Percentiles rank a stretch among this genome's conserved stretches.
Evolutionary conservation across 129 eudicot genomes (phyloP).

Genomic region (Calendula officinalis): DNA sequence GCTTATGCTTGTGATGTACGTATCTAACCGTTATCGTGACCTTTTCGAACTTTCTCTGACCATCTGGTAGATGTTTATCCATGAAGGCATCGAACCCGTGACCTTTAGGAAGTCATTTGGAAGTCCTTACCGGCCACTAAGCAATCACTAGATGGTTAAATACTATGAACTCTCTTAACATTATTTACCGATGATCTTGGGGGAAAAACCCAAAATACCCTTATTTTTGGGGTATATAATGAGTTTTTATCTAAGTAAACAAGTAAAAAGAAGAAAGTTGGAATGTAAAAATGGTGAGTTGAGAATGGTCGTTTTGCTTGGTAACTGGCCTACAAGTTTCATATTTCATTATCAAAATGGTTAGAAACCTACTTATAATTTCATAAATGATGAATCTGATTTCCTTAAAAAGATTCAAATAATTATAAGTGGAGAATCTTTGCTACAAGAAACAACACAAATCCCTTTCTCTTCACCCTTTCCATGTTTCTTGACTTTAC

Average conservation of each 20-base stretch:
- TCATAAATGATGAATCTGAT: constrained; percentile 23
- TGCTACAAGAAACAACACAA: constrained; percentile 33
- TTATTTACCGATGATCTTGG: neutral
- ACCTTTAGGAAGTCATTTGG: too few species aligned
- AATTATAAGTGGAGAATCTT: constrained; percentile 40
- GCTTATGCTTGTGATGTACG: too few species aligned
- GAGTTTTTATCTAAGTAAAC: neutral
- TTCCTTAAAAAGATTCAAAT: constrained; percentile 28
- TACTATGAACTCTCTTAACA: neutral
- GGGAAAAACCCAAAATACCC: neutral
- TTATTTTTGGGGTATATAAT: too few species aligned
- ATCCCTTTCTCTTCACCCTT: constrained; percentile 30
- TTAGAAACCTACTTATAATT: constrained; percentile 4
- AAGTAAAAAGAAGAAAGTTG: neutral
- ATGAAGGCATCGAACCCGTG: too few species aligned
- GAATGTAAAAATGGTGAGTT: constrained; percentile 12
- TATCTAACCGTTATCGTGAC: too few species aligned
- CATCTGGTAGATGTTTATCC: too few species aligned
- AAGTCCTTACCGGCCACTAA: too few species aligned
- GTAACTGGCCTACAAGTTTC: constrained; percentile 30
- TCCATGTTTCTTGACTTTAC: constrained; percentile 20
- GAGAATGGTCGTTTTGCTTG: constrained; percentile 37
- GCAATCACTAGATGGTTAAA: neutral
- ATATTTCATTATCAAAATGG: constrained; percentile 23
- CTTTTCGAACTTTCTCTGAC: too few species aligned